Percentiles rank a stretch among this genome's conserved stretches.
These are phyloP conservation scores for Trametes pubescens DNA, from an alignment of 1,284 basidiomycete genomes.

Conservation along the genomic window DNA sequence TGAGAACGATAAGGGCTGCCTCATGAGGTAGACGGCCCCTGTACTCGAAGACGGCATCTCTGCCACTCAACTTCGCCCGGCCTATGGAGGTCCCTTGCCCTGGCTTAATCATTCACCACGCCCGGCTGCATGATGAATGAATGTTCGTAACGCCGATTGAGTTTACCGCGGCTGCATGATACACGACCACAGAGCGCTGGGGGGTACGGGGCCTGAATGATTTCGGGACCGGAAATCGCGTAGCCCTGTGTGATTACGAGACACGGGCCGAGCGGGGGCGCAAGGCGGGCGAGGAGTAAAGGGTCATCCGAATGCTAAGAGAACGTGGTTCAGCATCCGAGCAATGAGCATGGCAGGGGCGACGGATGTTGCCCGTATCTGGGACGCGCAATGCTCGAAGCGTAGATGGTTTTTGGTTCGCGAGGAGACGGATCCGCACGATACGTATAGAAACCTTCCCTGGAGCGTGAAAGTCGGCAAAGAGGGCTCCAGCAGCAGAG, in stretches of 20 bases:
- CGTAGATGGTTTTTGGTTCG: background rate
- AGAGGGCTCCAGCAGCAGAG: background rate
- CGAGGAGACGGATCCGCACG: background rate
- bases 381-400: background rate
- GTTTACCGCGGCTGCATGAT: background rate
- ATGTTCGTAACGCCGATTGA: conserved; percentile 8
- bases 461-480: background rate
- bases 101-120: conserved; percentile 5
- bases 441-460: background rate
- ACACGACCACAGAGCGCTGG: background rate
- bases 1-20: background rate
- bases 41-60: background rate
- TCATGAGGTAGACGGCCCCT: background rate
- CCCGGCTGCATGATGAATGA: conserved; percentile 1
- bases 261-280: background rate
- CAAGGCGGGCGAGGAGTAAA: background rate
- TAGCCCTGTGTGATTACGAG: background rate
- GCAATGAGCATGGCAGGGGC: conserved; percentile 5
- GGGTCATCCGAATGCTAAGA: background rate
- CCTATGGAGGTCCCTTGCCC: conserved; percentile 7
- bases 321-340: conserved; percentile 8
- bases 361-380: background rate
- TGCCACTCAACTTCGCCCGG: conserved; percentile 3
- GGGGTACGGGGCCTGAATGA: background rate
- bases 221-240: conserved; percentile 5